Conservation (phyloP, 495 filamentous ascomycete genomes). For the Daldinia concentrica region DNA sequence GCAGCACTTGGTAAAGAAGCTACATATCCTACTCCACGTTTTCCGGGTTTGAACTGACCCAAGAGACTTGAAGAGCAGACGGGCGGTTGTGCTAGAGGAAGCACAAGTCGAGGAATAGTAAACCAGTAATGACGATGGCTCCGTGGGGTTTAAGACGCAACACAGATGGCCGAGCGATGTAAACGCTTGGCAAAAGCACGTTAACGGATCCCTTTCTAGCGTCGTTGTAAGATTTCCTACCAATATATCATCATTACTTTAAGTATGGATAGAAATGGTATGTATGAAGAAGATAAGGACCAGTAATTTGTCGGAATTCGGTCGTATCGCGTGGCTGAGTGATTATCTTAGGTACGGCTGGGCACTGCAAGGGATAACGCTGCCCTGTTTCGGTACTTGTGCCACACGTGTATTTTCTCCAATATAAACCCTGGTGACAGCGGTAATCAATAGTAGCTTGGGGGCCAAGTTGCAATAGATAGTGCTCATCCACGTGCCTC, state of each 20-base stretch:
- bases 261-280: background rate
- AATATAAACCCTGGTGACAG: background rate
- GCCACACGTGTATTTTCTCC: background rate
- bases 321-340: background rate
- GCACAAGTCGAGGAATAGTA: slow-evolving; percentile 3
- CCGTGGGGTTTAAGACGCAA: slow-evolving; percentile 11
- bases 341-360: background rate
- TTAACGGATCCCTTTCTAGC: slow-evolving; percentile 12
- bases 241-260: slow-evolving; percentile 1
- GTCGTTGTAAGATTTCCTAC: slow-evolving; percentile 5
- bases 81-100: background rate
- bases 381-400: slow-evolving; percentile 20
- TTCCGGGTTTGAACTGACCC: background rate
- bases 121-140: slow-evolving; percentile 1
- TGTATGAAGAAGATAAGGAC: background rate
- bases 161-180: slow-evolving; percentile 12
- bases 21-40: slow-evolving; percentile 22
- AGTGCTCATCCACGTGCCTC: slow-evolving; percentile 15
- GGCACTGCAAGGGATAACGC: background rate
- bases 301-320: background rate
- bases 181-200: slow-evolving; percentile 25
- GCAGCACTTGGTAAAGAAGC: slow-evolving; percentile 1
- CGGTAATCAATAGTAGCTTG: background rate
- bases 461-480: slow-evolving; percentile 12
- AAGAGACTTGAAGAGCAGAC: background rate